Percentiles rank a stretch among this genome's conserved stretches.
Evolutionary conservation across 345 rosid species (phyloP).

Genomic region (Bruguiera gymnorhiza): DNA sequence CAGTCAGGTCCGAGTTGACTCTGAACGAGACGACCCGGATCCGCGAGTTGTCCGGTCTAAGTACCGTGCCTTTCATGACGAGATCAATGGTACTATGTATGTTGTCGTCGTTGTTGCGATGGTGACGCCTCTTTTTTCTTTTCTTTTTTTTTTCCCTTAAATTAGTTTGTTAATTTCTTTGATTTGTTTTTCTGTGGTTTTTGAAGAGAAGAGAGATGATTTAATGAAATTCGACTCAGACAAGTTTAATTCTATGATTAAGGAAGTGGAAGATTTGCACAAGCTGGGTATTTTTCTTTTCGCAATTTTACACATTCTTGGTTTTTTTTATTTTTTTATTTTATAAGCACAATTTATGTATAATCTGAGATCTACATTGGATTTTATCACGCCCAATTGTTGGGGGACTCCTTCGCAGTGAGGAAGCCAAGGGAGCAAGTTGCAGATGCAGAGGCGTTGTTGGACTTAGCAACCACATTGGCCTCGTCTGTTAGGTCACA

Average conservation of each 20-base stretch:
- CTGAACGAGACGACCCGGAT: slow-evolving; percentile 22
- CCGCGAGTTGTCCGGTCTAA: slow-evolving; percentile 71
- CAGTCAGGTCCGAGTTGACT: slow-evolving; percentile 4
- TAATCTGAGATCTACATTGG: not conserved
- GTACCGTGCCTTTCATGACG: slow-evolving; percentile 50
- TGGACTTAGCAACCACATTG: slow-evolving; percentile 65
- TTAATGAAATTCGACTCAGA: slow-evolving; percentile 53
- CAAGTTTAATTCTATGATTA: slow-evolving; percentile 51
- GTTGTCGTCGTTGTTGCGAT: not conserved
- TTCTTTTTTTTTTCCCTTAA: not conserved
- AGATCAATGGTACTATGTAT: slow-evolving; percentile 47
- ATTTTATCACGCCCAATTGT: not conserved
- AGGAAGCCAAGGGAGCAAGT: slow-evolving; percentile 87
- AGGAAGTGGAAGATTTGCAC: slow-evolving; percentile 67
- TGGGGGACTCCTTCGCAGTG: slow-evolving; percentile 36
- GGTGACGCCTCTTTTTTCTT: not conserved
- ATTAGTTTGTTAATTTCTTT: not conserved
- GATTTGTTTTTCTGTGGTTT: not conserved
- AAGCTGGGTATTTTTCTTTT: slow-evolving; percentile 40
- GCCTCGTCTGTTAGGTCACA: slow-evolving; percentile 68
- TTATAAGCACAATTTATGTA: not conserved
- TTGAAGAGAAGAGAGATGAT: slow-evolving; percentile 70
- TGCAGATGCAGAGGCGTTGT: slow-evolving; percentile 87
- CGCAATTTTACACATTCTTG: too few species aligned
- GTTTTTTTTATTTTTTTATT: too few species aligned